A percentile compares a stretch with the other conserved stretches of the same genome.
These are phyloP conservation scores for Lepidium didymum DNA, from an alignment of 345 rosid genomes.

Conservation along the genomic window DNA sequence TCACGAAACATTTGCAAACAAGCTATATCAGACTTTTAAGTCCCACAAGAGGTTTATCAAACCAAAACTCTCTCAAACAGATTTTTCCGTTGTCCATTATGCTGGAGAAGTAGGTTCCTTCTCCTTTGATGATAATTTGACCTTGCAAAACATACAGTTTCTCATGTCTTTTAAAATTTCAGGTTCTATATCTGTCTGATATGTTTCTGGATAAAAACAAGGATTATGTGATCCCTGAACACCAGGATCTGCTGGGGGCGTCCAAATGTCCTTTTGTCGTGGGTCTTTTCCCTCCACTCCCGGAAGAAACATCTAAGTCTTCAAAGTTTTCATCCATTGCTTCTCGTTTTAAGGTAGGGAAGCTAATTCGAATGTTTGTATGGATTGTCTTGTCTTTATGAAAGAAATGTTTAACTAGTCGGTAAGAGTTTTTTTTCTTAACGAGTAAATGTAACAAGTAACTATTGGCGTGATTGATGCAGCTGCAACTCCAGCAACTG, in stretches of 20 bases:
- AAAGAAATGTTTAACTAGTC: neutral
- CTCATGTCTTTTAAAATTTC: slow-evolving; percentile 14
- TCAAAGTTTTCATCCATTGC: slow-evolving; percentile 95
- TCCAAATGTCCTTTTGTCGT: slow-evolving; percentile 82
- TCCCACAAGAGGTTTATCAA: slow-evolving; percentile 82
- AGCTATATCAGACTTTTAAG: slow-evolving; percentile 94
- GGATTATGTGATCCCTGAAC: slow-evolving; percentile 91
- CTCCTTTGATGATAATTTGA: neutral
- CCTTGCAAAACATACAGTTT: neutral
- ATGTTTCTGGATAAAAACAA: slow-evolving; percentile 97
- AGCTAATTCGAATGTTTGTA: neutral
- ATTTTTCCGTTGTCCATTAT: slow-evolving; percentile 82
- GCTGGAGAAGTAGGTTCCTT: slow-evolving; percentile 77
- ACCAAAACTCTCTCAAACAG: slow-evolving; percentile 94
- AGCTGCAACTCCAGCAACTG: slow-evolving; percentile 79
- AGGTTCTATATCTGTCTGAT: slow-evolving; percentile 93
- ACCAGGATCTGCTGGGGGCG: slow-evolving; percentile 77
- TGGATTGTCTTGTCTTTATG: neutral
- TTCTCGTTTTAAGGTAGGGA: slow-evolving; percentile 79
- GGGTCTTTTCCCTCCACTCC: slow-evolving; percentile 85
- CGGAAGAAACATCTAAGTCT: slow-evolving; percentile 84
- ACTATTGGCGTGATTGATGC: slow-evolving; percentile 36
- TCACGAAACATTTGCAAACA: slow-evolving; percentile 90
- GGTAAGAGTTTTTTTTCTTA: neutral
- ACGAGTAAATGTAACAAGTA: slow-evolving; percentile 8